phyloP scores from a whole-genome alignment of 108 stramenopile genomes.

The Stephanodiscus triporus region DNA sequence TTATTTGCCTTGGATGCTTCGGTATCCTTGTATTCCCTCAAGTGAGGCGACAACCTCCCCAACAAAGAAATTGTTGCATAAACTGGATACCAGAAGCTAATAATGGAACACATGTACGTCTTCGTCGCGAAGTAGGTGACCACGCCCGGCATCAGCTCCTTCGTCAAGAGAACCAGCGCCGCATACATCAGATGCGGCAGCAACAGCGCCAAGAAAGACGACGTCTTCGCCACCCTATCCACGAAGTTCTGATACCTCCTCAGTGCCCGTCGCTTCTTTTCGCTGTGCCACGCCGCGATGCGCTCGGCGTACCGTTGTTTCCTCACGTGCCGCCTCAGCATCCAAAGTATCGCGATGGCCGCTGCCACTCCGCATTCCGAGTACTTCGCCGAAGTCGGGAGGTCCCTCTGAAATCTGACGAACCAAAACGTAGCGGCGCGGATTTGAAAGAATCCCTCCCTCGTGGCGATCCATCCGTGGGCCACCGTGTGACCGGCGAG shows the following conservation, averaged over 20 bases:
- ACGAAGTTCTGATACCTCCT: conserved; percentile 44
- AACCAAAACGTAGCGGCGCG: conserved; percentile 51
- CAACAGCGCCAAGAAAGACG: conserved; percentile 69
- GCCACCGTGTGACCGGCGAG: conserved; percentile 47
- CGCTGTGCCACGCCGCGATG: conserved; percentile 46
- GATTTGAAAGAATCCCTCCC: conserved; percentile 50
- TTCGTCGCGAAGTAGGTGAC: conserved; percentile 62
- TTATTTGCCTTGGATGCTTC: neutral
- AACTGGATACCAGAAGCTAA: conserved; percentile 64
- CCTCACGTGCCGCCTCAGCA: conserved; percentile 63
- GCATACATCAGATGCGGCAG: conserved; percentile 72
- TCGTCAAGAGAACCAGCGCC: conserved; percentile 30
- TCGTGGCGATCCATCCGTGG: conserved; percentile 52
- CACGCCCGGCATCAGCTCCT: conserved; percentile 51
- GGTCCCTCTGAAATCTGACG: conserved; percentile 52
- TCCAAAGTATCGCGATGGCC: conserved; percentile 44
- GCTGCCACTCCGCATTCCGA: conserved; percentile 58
- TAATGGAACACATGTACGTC: conserved; percentile 50
- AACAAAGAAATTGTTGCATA: conserved; percentile 56
- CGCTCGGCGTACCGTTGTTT: conserved; percentile 67
- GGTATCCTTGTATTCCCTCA: conserved; percentile 19
- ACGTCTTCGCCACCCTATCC: conserved; percentile 59
- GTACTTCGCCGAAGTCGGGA: conserved; percentile 47
- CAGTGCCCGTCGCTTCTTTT: conserved; percentile 43
- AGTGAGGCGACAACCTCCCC: conserved; percentile 17